Percentiles rank a stretch among this genome's conserved stretches.
phyloP scores from a whole-genome alignment of 371 early-diverging fungal genomes.

The Catenaria anguillulae region DNA sequence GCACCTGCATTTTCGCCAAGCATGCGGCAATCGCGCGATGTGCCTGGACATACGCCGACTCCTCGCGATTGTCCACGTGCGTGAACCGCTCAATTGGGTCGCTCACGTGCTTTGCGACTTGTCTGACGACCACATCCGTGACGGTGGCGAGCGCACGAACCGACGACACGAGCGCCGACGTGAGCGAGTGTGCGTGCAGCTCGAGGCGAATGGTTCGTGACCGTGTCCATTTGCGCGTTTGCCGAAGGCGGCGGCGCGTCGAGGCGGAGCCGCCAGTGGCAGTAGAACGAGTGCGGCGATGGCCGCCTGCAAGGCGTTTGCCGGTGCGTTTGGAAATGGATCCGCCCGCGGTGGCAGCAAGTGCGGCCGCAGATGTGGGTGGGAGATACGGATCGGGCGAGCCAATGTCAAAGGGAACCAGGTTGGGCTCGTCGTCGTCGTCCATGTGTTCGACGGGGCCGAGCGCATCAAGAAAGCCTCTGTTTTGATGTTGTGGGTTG shows the following conservation, averaged over 20 bases:
- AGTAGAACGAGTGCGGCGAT: no score
- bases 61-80: background rate
- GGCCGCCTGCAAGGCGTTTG: no score
- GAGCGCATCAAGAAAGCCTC: background rate
- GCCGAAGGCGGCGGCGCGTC: no score
- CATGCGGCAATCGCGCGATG: background rate
- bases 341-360: no score
- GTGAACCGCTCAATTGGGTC: conserved; percentile 1
- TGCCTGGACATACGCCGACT: conserved; percentile 4
- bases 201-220: background rate
- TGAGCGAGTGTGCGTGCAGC: background rate
- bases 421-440: background rate
- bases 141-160: background rate
- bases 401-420: background rate
- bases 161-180: background rate
- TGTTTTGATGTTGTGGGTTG: no score
- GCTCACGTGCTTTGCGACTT: background rate
- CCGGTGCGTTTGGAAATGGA: no score
- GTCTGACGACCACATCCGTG: background rate
- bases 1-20: background rate
- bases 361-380: no score
- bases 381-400: no score
- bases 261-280: no score
- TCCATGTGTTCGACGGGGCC: background rate
- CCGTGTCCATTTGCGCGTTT: background rate